Conservation (phyloP, 202 grass and related monocot species). For the Bolboschoenoplectus hybrid region DNA sequence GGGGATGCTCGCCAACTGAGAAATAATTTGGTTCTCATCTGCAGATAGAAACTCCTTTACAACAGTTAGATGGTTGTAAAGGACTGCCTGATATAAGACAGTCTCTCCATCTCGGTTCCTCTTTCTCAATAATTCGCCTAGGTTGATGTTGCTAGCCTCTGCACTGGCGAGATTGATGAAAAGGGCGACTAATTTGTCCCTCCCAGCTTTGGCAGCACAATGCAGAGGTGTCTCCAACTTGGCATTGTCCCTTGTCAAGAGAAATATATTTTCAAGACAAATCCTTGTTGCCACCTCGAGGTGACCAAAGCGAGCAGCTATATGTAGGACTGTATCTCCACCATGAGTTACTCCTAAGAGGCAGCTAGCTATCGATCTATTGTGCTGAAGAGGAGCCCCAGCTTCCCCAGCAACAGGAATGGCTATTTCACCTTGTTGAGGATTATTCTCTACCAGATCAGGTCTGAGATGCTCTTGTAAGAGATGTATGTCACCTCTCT, state of each 20-base stretch:
- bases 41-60: background rate
- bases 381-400: background rate
- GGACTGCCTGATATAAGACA: background rate
- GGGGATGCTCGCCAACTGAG: background rate
- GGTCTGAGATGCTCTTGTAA: background rate
- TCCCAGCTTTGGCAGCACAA: constrained; percentile 5
- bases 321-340: constrained; percentile 10
- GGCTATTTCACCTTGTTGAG: background rate
- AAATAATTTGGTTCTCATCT: background rate
- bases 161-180: background rate
- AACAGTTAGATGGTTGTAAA: background rate
- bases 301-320: background rate
- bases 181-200: background rate
- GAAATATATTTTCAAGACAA: background rate
- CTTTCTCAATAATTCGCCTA: background rate
- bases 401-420: background rate
- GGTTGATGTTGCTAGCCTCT: background rate
- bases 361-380: background rate
- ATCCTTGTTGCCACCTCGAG: background rate
- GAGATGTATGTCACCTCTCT: background rate
- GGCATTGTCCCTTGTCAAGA: background rate
- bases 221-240: constrained; percentile 9
- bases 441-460: background rate
- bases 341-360: constrained; percentile 15
- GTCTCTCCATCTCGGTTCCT: constrained; percentile 22